Percentiles rank a stretch among this genome's conserved stretches.
These are phyloP conservation scores for Lichtheimia corymbifera DNA, from an alignment of 371 early-diverging fungal genomes.

Conservation along the genomic window DNA sequence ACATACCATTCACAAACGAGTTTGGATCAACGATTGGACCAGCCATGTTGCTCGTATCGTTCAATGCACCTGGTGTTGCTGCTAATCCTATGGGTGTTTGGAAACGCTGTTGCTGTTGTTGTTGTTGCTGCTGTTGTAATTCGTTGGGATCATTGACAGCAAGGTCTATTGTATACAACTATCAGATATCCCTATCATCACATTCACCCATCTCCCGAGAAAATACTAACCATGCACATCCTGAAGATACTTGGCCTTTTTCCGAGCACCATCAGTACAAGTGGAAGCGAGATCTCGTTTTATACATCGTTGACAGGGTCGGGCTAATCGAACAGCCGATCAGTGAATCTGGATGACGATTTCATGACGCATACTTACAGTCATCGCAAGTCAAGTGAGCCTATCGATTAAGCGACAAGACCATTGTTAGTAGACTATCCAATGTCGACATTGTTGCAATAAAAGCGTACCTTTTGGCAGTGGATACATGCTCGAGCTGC, in stretches of 20 bases:
- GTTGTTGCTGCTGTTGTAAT: conserved; percentile 6
- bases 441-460: background rate
- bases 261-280: conserved; percentile 33
- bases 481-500: conserved; percentile 35
- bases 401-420: conserved; percentile 11
- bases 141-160: background rate
- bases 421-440: background rate
- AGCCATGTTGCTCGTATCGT: conserved; percentile 1
- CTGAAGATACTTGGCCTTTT: conserved; percentile 79
- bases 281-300: conserved; percentile 32
- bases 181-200: too few relatives aligned
- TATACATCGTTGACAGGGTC: conserved; percentile 38
- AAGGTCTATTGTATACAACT: too few relatives aligned
- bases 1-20: conserved; percentile 7
- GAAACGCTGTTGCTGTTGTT: conserved; percentile 5
- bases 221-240: conserved; percentile 35
- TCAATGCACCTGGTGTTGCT: too few relatives aligned
- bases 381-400: conserved; percentile 39
- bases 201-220: background rate
- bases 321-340: conserved; percentile 20
- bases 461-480: conserved; percentile 31
- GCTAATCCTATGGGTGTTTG: background rate
- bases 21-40: conserved; percentile 7
- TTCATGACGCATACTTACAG: conserved; percentile 16
- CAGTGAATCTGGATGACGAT: background rate